phyloP scores from a whole-genome alignment of 176 grass and related monocot genomes.

The Carex myosuroides region DNA sequence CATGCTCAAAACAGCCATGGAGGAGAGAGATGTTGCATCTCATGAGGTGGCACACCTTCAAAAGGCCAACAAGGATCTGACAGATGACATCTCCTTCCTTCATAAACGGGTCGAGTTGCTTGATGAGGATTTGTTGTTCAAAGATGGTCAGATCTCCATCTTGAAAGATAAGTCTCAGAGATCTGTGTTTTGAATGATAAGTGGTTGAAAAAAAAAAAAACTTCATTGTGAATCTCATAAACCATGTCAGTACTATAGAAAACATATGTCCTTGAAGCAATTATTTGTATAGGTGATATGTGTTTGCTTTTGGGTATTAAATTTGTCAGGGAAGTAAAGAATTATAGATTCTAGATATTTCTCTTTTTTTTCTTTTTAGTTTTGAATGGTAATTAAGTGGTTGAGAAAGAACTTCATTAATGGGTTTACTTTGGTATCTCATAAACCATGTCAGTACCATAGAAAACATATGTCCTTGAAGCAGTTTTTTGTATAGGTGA shows the following conservation, averaged over 20 bases:
- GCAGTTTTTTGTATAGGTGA: background rate
- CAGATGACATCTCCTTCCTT: slow-evolving; percentile 31
- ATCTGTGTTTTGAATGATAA: slow-evolving; percentile 5
- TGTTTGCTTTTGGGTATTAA: background rate
- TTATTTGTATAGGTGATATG: background rate
- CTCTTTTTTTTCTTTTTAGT: background rate
- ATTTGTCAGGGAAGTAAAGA: slow-evolving; percentile 6
- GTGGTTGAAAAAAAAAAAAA: background rate
- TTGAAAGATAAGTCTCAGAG: slow-evolving; percentile 62
- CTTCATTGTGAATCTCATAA: slow-evolving; percentile 3
- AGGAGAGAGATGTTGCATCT: slow-evolving; percentile 63
- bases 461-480: background rate
- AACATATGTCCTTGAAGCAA: background rate
- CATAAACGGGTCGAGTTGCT: slow-evolving; percentile 66
- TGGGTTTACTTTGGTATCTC: background rate
- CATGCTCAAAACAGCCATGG: slow-evolving; percentile 53
- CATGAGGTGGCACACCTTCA: slow-evolving; percentile 48
- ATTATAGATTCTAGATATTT: background rate
- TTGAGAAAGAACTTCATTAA: background rate
- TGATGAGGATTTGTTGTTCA: slow-evolving; percentile 65
- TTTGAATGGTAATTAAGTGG: background rate
- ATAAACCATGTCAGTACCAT: background rate
- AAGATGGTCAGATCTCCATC: slow-evolving; percentile 82
- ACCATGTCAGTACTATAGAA: background rate
- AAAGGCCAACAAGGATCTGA: slow-evolving; percentile 34